phyloP scores from a whole-genome alignment of 257 asterid species.

The Jasminum sambac region DNA sequence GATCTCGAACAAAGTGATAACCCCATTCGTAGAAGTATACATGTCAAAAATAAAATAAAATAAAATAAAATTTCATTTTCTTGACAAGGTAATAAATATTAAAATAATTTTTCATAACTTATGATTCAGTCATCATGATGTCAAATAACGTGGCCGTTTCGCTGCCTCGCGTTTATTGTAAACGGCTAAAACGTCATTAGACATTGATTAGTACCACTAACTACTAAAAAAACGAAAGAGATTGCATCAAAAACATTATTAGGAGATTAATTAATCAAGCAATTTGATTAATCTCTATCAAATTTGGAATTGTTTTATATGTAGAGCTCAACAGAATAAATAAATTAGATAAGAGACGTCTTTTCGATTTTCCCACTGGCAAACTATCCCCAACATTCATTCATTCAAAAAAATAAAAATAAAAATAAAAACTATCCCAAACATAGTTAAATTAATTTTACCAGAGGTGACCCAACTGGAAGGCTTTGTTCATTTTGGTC shows the following conservation, averaged over 20 bases:
- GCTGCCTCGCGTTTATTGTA: neutral
- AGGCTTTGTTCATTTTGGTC: neutral
- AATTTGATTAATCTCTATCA: neutral
- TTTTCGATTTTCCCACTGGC: too few relatives aligned
- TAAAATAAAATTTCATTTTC: neutral
- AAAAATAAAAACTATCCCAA: neutral
- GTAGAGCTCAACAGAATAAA: too few relatives aligned
- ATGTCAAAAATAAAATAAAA: neutral
- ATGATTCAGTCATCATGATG: neutral
- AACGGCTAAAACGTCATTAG: neutral
- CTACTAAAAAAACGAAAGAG: neutral
- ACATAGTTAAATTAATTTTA: neutral
- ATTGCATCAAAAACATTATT: constrained; percentile 20
- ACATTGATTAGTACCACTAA: neutral
- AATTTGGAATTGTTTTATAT: neutral
- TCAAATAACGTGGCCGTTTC: constrained; percentile 21
- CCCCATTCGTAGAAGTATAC: neutral
- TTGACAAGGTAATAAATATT: neutral
- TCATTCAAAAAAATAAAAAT: too few relatives aligned
- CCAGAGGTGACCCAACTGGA: neutral
- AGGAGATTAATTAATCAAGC: neutral
- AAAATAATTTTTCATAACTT: neutral
- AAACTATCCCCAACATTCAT: neutral
- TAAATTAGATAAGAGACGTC: neutral
- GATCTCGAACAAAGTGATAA: neutral